phyloP scores from a whole-genome alignment of 768 basidiomycete species.

The Mycena venus region DNA sequence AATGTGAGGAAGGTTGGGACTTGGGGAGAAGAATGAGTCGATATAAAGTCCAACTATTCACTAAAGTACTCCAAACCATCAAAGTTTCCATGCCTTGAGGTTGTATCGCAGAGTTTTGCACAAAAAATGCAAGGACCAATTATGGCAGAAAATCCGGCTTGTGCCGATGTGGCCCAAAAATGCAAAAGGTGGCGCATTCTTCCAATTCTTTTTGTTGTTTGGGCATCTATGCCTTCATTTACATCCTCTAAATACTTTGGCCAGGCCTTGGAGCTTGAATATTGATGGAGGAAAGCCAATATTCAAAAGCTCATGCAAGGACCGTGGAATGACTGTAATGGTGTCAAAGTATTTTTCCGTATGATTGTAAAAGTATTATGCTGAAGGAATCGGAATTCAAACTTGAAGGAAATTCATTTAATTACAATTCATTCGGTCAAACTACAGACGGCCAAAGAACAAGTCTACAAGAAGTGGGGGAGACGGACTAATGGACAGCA shows the following conservation, averaged over 20 bases:
- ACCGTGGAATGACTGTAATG: slow-evolving; percentile 1
- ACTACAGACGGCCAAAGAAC: too few species aligned
- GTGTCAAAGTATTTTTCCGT: too few species aligned
- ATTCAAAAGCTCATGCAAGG: neutral
- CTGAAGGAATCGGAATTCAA: too few species aligned
- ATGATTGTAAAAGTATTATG: too few species aligned
- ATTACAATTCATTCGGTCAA: too few species aligned
- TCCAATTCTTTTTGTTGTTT: neutral
- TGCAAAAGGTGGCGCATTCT: neutral
- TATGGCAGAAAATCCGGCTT: slow-evolving; percentile 2
- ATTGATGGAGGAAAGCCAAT: neutral
- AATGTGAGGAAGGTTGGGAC: neutral
- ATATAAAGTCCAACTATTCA: neutral
- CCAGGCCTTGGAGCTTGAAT: neutral
- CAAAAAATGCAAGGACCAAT: too few species aligned
- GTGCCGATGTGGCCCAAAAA: neutral
- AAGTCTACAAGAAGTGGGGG: too few species aligned
- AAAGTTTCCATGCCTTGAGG: neutral
- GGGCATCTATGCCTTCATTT: neutral
- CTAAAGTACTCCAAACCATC: neutral
- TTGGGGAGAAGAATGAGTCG: neutral
- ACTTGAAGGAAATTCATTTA: too few species aligned
- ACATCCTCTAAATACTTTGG: neutral
- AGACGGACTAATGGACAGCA: too few species aligned
- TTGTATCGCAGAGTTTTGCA: neutral